Evolutionary conservation across 164 flowering plant species (phyloP).

Genomic region (Sextonia rubra): DNA sequence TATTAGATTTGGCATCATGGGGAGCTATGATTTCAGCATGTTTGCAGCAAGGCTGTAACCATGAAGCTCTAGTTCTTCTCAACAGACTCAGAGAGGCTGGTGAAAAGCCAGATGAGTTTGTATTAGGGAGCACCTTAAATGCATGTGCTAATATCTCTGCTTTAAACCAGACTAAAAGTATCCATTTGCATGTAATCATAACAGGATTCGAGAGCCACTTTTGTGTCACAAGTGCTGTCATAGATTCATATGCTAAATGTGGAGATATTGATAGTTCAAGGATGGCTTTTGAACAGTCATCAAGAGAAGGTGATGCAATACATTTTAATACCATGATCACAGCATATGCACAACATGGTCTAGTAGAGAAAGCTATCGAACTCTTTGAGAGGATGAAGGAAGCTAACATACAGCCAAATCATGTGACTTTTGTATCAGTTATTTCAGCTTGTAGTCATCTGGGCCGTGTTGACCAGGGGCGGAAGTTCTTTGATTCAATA

Average conservation of each 20-base stretch:
- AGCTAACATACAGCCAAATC: conserved; percentile 37
- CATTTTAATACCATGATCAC: conserved; percentile 46
- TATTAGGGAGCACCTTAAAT: conserved; percentile 41
- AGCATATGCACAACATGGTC: conserved; percentile 57
- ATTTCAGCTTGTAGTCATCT: conserved; percentile 47
- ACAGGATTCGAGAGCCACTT: conserved; percentile 32
- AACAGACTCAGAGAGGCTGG: conserved; percentile 28
- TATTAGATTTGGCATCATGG: conserved; percentile 39
- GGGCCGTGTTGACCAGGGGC: conserved; percentile 45
- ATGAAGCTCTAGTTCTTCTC: conserved; percentile 33
- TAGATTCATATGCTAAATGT: conserved; percentile 59
- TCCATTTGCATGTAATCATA: conserved; percentile 40
- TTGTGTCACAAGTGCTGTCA: conserved; percentile 39
- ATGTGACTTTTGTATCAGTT: conserved; percentile 47
- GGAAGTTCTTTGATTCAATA: conserved; percentile 32
- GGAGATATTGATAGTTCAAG: conserved; percentile 47
- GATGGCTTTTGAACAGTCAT: conserved; percentile 26
- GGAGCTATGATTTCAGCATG: conserved; percentile 45
- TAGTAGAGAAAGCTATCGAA: conserved; percentile 32
- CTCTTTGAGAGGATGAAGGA: conserved; percentile 35
- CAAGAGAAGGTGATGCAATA: conserved; percentile 24
- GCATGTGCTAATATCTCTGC: conserved; percentile 33
- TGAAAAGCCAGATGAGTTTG: conserved; percentile 45
- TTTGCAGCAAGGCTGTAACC: conserved; percentile 23
- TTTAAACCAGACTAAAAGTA: conserved; percentile 29